Evolutionary conservation across 371 early-diverging fungal genomes (phyloP), one percentile per base, ranked within the genome.

Genomic region (Mortierella sp.): DNA sequence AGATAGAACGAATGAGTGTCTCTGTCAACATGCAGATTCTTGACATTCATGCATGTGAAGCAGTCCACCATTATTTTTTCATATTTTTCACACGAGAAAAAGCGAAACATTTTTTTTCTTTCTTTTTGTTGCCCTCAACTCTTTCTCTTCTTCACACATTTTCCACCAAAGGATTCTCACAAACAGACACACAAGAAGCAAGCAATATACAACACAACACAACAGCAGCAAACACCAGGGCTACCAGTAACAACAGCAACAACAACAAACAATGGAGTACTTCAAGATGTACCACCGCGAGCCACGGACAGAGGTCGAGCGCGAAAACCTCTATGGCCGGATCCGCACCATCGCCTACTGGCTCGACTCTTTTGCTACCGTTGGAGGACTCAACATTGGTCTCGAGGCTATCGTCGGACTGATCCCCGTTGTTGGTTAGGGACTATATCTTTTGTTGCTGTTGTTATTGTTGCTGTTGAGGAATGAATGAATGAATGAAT

Each of bases 301-400:
- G 52, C 85, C 85, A 14, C 65, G 77, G 65, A 84, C 85, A 3
- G 76, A 75, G 71, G 57, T n/a, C 48, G 85, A 84, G 42, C 85
- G 85, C 16, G 85, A 84, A 74, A 77, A 19, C 3, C 81, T 84
- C 24, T 84, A 84, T 76, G 85, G 85, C n/a, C 74, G 85, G 10
- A 70, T 84, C n/a, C 79, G 85, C 13, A 79, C 42, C 50, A 74
- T 79, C 38, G 85, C 85, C 16, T 81, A 74, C 50, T 84, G 85
- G 84, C 83, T 84, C 52, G 84, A 84, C 72, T 78, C 70, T 28
- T 74, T 77, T 52, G 78, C 80, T 2, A 74, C 4, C 31, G 60
- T 84, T 24, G 84, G 80, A 26, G 76, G 78, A 16, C 52, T 81
- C 47, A 28, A 70, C 68, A 50, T 84, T 47, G 85, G 85, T 38